Base-by-base conservation (phyloP, 2,329 filamentous ascomycete species). In the Trichoderma atroviride region DNA sequence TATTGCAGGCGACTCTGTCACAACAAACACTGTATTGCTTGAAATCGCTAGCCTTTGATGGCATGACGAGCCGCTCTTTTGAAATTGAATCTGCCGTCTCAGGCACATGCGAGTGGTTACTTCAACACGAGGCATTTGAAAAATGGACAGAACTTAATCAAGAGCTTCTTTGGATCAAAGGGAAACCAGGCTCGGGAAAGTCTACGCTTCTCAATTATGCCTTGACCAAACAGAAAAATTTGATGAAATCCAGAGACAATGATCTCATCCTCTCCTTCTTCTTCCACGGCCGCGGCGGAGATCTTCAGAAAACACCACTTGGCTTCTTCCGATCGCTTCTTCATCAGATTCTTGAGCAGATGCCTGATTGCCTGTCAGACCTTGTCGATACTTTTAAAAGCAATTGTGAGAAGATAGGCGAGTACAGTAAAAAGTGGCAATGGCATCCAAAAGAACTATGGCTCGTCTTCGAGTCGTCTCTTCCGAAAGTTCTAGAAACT, bases 161-260 rank as follows among this genome's bases (percentile, higher is more conserved):
- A n/a, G 74, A 71, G 4, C 5, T 81, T 0, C 76, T 81, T 4
- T 82, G 78, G 79, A 78, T 83, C 43, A 79, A 79, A 60, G 81
- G 81, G 2, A 80, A 82, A 31, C 80, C 81, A 3, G 80, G 80
- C 6, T 76, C 78, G 0, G 80, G 81, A 2, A 83, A 83, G 65
- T 81, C 79, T 5, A 82, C 80, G 1, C 68, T 83, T 37, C 73
- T 83, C 59, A 74, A 73, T 40, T 75, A 76, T 70, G 35, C 81
- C 1, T 73, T 82, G 14, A 71, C 79, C 13, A 76, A 77, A 37
- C 31, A 43, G 11, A 35, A 13, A 33, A 10, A 37, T n/a, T 16
- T 43, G 2, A 70, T 75, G 55, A 50, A 29, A 2, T 10, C 4
- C 9, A 7, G 64, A 63, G 67, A 68, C 4, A 19, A 37, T 2